A percentile compares a stretch with the other conserved stretches of the same genome.
Evolutionary conservation across 2,329 filamentous ascomycete genomes (phyloP).

Genomic region (Chalara sp.): DNA sequence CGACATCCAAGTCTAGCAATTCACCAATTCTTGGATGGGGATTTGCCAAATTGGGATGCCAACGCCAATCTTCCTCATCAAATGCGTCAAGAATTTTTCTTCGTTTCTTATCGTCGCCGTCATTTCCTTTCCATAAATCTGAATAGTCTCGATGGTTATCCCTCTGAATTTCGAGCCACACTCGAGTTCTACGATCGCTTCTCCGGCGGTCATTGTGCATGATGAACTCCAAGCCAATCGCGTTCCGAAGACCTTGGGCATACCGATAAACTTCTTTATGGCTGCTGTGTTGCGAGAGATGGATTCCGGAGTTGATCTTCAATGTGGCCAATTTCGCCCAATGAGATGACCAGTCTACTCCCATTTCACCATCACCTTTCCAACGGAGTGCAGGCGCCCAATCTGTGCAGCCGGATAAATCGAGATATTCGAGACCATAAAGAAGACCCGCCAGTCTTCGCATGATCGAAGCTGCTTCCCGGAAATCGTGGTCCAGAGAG

Average conservation of each 20-base stretch:
- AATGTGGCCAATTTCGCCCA: not conserved
- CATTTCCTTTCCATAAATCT: not conserved
- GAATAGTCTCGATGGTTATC: not conserved
- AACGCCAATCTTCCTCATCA: not conserved
- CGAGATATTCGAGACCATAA: conserved; percentile 54
- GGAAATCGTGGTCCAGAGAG: conserved; percentile 50
- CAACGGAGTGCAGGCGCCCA: conserved; percentile 35
- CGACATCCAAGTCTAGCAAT: not conserved
- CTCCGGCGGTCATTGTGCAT: not conserved
- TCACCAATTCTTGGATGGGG: not conserved
- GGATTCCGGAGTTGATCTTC: not conserved
- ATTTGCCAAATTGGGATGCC: not conserved
- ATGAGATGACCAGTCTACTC: not conserved
- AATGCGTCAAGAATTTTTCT: not conserved
- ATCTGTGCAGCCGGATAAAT: conserved; percentile 50
- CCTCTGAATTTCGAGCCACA: not conserved
- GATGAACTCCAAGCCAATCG: not conserved
- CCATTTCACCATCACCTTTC: not conserved
- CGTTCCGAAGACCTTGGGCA: not conserved
- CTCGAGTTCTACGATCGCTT: not conserved
- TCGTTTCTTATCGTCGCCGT: not conserved
- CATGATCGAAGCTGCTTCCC: conserved; percentile 49
- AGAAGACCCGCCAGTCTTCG: conserved; percentile 45
- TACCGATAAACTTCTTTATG: not conserved
- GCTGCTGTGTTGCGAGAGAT: not conserved